A percentile compares a stretch with the other conserved stretches of the same genome.
Evolutionary conservation across 176 grass and related monocot genomes (phyloP).

Genomic region (Cenchrus fungigraminus): DNA sequence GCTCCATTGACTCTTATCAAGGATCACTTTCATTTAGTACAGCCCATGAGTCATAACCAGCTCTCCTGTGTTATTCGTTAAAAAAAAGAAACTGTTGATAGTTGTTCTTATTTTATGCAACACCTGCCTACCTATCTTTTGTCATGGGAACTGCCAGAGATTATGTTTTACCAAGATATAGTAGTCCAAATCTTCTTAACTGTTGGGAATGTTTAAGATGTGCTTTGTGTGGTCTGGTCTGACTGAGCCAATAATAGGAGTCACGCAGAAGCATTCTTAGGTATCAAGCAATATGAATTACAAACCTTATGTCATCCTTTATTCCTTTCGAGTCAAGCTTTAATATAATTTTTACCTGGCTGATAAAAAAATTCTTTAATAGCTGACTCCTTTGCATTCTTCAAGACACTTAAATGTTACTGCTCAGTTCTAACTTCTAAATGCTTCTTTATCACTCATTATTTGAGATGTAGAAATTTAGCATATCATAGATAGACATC

Average conservation of each 20-base stretch:
- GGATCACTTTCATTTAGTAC: not conserved
- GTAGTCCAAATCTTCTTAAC: not conserved
- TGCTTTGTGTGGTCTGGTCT: not conserved
- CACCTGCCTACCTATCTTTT: not conserved
- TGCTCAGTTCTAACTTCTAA: not conserved
- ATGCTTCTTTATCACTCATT: conserved; percentile 5
- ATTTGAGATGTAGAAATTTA: not conserved
- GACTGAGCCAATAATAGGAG: not conserved
- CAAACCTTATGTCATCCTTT: conserved; percentile 24
- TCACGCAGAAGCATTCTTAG: conserved; percentile 21
- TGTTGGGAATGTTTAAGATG: not conserved
- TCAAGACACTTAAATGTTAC: conserved; percentile 14
- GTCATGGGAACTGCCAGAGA: not conserved
- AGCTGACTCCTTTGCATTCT: conserved; percentile 23
- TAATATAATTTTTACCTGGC: not conserved
- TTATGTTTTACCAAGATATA: conserved; percentile 26
- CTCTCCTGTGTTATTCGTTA: not conserved
- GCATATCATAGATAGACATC: conserved; percentile 1
- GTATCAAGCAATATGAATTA: conserved; percentile 33
- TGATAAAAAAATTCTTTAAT: conserved; percentile 1
- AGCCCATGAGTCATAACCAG: conserved; percentile 11
- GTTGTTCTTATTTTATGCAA: conserved; percentile 10
- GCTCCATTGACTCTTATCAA: not conserved
- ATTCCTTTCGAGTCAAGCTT: conserved; percentile 26
- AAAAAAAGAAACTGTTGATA: not conserved